These are phyloP conservation scores for Pseudisothecium myosuroides DNA, from an alignment of 225 moss, liverwort and hornwort species.

Conservation along the genomic window DNA sequence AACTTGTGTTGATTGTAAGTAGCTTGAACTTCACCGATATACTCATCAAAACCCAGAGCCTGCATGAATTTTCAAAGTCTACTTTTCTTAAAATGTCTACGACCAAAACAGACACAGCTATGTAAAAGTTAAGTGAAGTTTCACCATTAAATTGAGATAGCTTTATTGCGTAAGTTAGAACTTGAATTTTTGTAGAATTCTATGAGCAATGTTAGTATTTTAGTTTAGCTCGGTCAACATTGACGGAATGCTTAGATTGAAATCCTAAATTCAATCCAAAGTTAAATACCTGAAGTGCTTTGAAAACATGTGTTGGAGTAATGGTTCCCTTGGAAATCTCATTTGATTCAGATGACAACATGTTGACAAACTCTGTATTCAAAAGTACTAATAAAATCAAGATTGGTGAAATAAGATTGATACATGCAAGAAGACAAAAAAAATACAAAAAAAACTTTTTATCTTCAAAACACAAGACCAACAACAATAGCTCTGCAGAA, in stretches of 20 bases:
- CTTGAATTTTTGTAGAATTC: neutral
- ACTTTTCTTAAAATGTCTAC: neutral
- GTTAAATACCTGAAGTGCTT: neutral
- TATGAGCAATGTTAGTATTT: neutral
- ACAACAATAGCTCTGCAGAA: too few species aligned
- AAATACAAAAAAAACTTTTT: neutral
- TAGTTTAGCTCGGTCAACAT: neutral
- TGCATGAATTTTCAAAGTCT: neutral
- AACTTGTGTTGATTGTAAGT: neutral
- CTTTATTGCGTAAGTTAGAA: neutral
- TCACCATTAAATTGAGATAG: too few species aligned
- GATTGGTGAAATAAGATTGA: neutral
- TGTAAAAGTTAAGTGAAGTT: too few species aligned
- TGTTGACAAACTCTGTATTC: neutral
- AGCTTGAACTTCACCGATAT: neutral
- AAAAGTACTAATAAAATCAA: neutral
- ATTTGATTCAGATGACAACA: neutral
- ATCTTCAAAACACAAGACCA: neutral
- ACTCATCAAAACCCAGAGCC: neutral
- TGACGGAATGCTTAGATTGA: neutral
- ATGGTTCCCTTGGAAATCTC: neutral
- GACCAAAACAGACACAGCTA: too few species aligned
- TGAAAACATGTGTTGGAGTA: neutral
- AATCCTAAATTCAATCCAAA: neutral
- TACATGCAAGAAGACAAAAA: neutral